Evolutionary conservation across 768 basidiomycete species (phyloP), one percentile per base, ranked within the genome.

Genomic region (Cubamyces lactineus): DNA sequence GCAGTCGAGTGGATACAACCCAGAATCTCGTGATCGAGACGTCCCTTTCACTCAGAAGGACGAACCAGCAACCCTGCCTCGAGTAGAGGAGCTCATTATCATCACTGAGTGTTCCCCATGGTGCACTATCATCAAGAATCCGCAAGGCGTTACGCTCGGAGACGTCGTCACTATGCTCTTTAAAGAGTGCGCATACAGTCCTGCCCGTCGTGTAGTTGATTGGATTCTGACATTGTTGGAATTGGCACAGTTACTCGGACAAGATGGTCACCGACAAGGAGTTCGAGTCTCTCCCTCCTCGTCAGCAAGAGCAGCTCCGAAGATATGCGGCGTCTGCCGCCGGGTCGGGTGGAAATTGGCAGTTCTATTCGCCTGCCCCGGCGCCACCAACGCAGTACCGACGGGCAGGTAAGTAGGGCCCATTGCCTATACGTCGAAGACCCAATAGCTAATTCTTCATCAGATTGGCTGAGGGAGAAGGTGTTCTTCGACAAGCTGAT

Each of bases 401-500:
- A 67, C 85, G 90, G 53, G 83, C 85, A 26, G 88, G 88, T 89
- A 66, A 66, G 88, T 79, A 26, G 15, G 16, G 1, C 7, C 1
- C 12, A 23, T 3, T 21, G 19, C 19, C 24, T 12, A 8, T 21
- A 23, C 2, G 19, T 3, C 9, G 45, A 23, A 6, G 19, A 19
- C 48, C 9, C 13, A 5, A 12, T 3, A 13, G 26, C 48, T 26
- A 3, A 49, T 28, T 38, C 47, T 40, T 3, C 21, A 21, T 26
- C 59, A 91, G 91, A 92, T 68, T 93, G 90, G 89, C 80, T 93
- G 19, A 82, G 88, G 46, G 92, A 92, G 57, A 80, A 82, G 56
- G 78, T 82, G 21, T 91, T 80, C 72, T 92, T 93, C 61, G 91
- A 93, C 61, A 79, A 81, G 16, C 67, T 94, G 58, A 66, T 66